Evolutionary conservation across 177 flowering plant species (phyloP), one percentile per base, ranked within the genome.

Genomic region (Vitis hybrid): DNA sequence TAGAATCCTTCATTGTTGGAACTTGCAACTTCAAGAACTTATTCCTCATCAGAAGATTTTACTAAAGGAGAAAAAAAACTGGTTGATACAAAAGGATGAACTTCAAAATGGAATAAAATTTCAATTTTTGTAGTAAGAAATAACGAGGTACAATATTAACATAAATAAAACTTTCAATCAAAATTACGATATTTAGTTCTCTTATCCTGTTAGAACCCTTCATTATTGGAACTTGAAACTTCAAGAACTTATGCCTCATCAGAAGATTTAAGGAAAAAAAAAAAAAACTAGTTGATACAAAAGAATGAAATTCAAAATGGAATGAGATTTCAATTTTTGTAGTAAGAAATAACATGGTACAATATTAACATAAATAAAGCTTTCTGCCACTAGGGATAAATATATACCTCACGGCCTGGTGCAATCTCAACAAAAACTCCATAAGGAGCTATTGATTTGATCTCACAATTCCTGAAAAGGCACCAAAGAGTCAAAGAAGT

Each of bases 351-450:
- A 14, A 53, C 7, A 53, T 15, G 12, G 18, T 29, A 50, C 20
- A 51, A 12, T 10, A 22, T 16, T n/a, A 62, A 52, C 1, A 29
- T 20, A 57, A 58, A 48, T 33, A 49, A 6, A 57, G 57, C 53
- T 6, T 62, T 2, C 15, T 6, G 31, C 20, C 39, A 3, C 5
- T 14, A 7, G 13, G 29, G 10, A 59, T 48, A 49, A 60, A 55
- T 50, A 68, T 11, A 45, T 84, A 94, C 99, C 99, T 95, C 99
- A 62, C 94, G 87, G 2, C 99, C 99, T 61, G 98, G 97, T 26
- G 96, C 88, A 69, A 95, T 88, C 86, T 95, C 99, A 58, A 95
- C 92, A 85, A 95, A 92, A 70, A 73, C 98, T 72, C 99, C 99
- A 80, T 86, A 95, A 15, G 97, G 84, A 64, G 87, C 88, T 65